phyloP scores from a whole-genome alignment of 2,329 filamentous ascomycete genomes.

The Pseudogymnoascus sp. region DNA sequence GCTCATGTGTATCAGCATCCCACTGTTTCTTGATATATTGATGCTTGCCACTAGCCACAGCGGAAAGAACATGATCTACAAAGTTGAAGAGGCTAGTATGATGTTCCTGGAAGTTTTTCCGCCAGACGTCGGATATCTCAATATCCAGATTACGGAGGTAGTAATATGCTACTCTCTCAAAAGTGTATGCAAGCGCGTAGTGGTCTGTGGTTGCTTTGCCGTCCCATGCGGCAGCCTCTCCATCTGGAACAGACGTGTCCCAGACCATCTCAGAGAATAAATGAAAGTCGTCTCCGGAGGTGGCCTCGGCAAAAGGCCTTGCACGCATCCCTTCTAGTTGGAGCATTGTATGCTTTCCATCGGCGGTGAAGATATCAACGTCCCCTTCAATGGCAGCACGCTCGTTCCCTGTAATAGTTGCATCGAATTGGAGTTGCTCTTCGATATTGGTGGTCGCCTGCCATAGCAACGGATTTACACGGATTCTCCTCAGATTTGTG shows the following conservation, averaged over 20 bases:
- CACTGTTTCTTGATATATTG: slow-evolving; percentile 7
- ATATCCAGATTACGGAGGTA: not conserved
- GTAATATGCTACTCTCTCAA: not conserved
- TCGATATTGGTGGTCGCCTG: not conserved
- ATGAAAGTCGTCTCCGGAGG: not conserved
- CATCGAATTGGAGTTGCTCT: not conserved
- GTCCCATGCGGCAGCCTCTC: not conserved
- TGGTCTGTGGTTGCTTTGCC: not conserved
- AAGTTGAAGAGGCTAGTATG: not conserved
- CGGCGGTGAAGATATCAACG: slow-evolving; percentile 21
- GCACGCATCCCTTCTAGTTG: not conserved
- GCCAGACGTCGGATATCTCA: not conserved
- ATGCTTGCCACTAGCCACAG: slow-evolving; percentile 7
- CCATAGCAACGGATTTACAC: slow-evolving; percentile 17
- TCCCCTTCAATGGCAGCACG: slow-evolving; percentile 6
- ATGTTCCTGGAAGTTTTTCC: not conserved
- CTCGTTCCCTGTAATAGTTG: not conserved
- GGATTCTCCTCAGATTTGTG: slow-evolving; percentile 17
- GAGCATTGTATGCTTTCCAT: not conserved
- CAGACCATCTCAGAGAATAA: slow-evolving; percentile 1
- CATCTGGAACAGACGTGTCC: not conserved
- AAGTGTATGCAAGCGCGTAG: not conserved
- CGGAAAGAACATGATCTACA: not conserved
- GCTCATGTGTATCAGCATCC: slow-evolving; percentile 5
- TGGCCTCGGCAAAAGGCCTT: not conserved